Evolutionary conservation across 768 basidiomycete genomes (phyloP).

Genomic region (Leucocoprinus leucothites): DNA sequence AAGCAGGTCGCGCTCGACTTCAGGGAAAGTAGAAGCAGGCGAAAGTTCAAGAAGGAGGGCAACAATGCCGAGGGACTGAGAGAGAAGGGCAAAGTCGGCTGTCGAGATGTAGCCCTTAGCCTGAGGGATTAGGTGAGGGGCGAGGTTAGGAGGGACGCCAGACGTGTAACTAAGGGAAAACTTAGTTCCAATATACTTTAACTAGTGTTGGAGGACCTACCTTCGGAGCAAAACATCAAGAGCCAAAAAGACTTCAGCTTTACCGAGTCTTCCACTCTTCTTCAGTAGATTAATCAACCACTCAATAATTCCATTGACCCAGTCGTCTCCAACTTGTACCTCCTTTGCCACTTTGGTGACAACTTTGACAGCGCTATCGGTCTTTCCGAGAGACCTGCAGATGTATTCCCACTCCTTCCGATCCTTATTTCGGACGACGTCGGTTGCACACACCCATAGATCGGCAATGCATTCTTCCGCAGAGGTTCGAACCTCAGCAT

Average conservation of each 20-base stretch:
- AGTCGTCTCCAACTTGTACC: slow-evolving; percentile 66
- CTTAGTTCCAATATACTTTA: background rate
- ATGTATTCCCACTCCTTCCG: slow-evolving; percentile 81
- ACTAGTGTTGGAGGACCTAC: slow-evolving; percentile 29
- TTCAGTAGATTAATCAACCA: slow-evolving; percentile 74
- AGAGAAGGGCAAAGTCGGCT: slow-evolving; percentile 74
- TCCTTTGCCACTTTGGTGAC: slow-evolving; percentile 81
- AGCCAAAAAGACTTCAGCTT: slow-evolving; percentile 76
- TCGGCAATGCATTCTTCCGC: slow-evolving; percentile 85
- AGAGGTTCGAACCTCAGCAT: slow-evolving; percentile 81
- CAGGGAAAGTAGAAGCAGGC: slow-evolving; percentile 67
- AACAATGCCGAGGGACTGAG: slow-evolving; percentile 64
- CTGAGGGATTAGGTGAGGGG: slow-evolving; percentile 63
- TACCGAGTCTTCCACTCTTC: slow-evolving; percentile 77
- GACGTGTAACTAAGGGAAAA: slow-evolving; percentile 30
- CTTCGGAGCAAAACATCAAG: slow-evolving; percentile 69
- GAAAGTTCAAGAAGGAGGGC: slow-evolving; percentile 68
- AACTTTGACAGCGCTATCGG: slow-evolving; percentile 74
- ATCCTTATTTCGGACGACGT: slow-evolving; percentile 58
- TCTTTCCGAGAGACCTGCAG: slow-evolving; percentile 66
- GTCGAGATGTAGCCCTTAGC: slow-evolving; percentile 74
- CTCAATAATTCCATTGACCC: slow-evolving; percentile 79
- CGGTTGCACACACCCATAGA: slow-evolving; percentile 84
- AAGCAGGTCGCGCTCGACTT: slow-evolving; percentile 70
- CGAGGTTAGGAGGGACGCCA: slow-evolving; percentile 54